Evolutionary conservation across 495 filamentous ascomycete genomes (phyloP).

Genomic region (Aspergillus nanangensis): DNA sequence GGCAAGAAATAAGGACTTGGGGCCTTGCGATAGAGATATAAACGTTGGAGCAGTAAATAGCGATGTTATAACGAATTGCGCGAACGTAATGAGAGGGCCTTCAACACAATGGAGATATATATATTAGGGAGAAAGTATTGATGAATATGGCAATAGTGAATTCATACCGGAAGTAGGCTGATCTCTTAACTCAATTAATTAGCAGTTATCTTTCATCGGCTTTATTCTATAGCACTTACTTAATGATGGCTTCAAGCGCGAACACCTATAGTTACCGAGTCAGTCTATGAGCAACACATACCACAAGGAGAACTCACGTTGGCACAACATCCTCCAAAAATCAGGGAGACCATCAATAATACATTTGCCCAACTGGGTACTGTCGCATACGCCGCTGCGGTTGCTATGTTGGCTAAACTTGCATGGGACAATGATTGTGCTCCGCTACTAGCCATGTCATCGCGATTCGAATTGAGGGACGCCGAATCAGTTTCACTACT

Average conservation of each 20-base stretch:
- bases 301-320: constrained; percentile 59
- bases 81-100: constrained; percentile 90
- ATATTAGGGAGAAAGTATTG: no score
- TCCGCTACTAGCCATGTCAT: no score
- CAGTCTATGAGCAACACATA: constrained; percentile 6
- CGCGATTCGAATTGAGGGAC: no score
- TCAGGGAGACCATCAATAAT: constrained; percentile 72
- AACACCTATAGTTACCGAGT: constrained; percentile 64
- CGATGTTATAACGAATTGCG: constrained; percentile 85
- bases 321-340: constrained; percentile 96
- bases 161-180: constrained; percentile 33
- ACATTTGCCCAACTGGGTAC: constrained; percentile 66
- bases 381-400: constrained; percentile 42
- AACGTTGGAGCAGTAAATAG: constrained; percentile 64
- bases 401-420: constrained; percentile 19
- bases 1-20: constrained; percentile 62
- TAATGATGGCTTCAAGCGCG: constrained; percentile 91
- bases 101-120: constrained; percentile 1
- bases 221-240: no score
- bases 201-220: no score
- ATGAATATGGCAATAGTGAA: not conserved
- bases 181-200: constrained; percentile 23
- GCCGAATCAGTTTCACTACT: no score
- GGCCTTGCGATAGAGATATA: constrained; percentile 60
- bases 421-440: constrained; percentile 28